Base-by-base conservation (phyloP, 2,329 filamentous ascomycete species). In the Pseudogymnoascus sp. region DNA sequence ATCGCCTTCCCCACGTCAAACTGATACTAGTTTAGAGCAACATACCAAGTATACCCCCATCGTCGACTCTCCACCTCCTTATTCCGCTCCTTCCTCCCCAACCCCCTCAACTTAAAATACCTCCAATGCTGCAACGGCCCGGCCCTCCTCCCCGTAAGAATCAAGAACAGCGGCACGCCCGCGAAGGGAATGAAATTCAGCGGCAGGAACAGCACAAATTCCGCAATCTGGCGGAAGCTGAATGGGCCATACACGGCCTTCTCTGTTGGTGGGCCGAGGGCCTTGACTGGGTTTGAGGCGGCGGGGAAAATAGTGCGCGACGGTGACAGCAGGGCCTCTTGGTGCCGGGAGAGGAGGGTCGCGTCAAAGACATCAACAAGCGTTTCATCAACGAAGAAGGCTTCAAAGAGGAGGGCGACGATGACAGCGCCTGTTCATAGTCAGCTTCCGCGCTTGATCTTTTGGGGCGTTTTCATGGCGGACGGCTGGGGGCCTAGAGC, bases 121-220 rank as follows among this genome's bases (percentile, higher is more conserved):
- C 95, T 82, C 80, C 93, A 95, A 70, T 97, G 93, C 63, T 95
- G 88, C 28, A 97, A 84, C 34, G 93, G 95, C 0, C 95, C 93
- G 4, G 91, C 85, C 25, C 93, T 83, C 56, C 93, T 91, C 1
- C 93, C 95, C 0, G 93, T 97, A 68, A 96, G 82, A 63, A 96
- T 76, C 65, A 99, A 83, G 74, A 97, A 99, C 66, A 95, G 82
- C 0, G 91, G 90, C 0, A 89, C 89, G 14, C 93, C 93, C 12
- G 91, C 84, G 56, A 89, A 85, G 0, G 93, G 93, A 14, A 97
- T 84, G 21, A 99, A 85, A 73, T 96, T 97, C 64, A 99, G 82
- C 1, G 95, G 89, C 1, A 93, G 80, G 70, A 88, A 87, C 31
- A 90, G 70, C 37, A 96, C 79, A 65, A 97, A 89, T 76, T 97